Evolutionary conservation across 148 eudicot genomes (phyloP).

Genomic region (Pharnaceum exiguum): DNA sequence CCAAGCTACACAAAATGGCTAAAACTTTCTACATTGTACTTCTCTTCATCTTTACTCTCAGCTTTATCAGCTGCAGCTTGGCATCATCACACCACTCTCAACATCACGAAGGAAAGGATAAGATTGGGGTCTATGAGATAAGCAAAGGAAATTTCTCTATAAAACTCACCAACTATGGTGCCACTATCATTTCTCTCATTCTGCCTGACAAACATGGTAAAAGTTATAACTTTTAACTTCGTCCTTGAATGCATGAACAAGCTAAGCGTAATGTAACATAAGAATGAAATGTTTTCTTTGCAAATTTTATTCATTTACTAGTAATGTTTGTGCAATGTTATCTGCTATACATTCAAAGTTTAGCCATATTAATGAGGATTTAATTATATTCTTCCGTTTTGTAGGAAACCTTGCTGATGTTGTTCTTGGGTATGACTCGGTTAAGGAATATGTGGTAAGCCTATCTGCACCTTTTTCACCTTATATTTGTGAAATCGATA

Average conservation of each 20-base stretch:
- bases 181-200: conserved; percentile 43
- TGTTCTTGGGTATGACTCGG: conserved; percentile 59
- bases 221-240: neutral
- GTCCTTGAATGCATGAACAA: too few species aligned
- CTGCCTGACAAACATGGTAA: conserved; percentile 61
- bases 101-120: neutral
- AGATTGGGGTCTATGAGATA: conserved; percentile 44
- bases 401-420: conserved; percentile 61
- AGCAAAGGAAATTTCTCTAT: conserved; percentile 43
- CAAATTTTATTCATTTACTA: too few species aligned
- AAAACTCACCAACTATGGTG: conserved; percentile 62
- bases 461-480: too few species aligned
- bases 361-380: too few species aligned
- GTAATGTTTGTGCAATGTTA: too few species aligned
- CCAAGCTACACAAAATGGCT: neutral
- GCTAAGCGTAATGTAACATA: too few species aligned
- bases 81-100: neutral
- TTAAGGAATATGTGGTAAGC: conserved; percentile 49
- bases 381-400: conserved; percentile 11
- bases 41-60: neutral
- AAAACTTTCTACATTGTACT: neutral
- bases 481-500: too few species aligned
- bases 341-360: too few species aligned
- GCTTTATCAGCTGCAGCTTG: neutral
- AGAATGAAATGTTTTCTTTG: too few species aligned